Evolutionary conservation across 2,329 filamentous ascomycete species (phyloP), one percentile per base, ranked within the genome.

Genomic region (Fusarium falciforme): DNA sequence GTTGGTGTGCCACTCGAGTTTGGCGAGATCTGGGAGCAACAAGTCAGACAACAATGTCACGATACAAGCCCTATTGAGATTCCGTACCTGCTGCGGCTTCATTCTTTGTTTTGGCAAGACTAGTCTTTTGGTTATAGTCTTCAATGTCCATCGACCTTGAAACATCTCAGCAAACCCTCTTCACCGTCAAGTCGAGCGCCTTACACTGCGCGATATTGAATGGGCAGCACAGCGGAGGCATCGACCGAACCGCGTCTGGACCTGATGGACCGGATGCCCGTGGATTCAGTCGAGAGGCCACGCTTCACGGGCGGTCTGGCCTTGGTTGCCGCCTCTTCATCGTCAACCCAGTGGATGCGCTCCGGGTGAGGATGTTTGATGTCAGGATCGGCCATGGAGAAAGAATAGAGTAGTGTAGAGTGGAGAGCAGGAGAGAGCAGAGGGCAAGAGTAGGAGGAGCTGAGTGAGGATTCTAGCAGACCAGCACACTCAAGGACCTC

Each of bases 151-250:
- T 73, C 2, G 72, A 74, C 65, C 72, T 74, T 36, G 42, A 31
- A 59, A 12, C 54, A 25, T 42, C 14, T 74, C 52, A 74, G 70
- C 40, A 27, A 22, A 40, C 27, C 33, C 27, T 22, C 33, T 27
- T 8, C 8, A 22, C 27, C 6, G 25, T 52, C 4, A 9, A 17
- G 10, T 42, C 25, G 9, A 47, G 22, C n/a, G 16, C 14, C 72
- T 74, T 69, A 74, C 72, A 74, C 72, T 20, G 72, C 72, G 35
- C 70, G 72, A 42, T 74, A 74, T 40, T 73, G 70, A 44, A 74
- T 73, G 33, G 72, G 72, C n/a, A 74, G 61, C 2, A 64, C 67
- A 36, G 68, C n/a, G 16, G 70, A 64, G 20, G 65, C 70, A 40
- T 74, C 72, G 16, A 71, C 31, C 7, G 67, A 71, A 31, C 57